Evolutionary conservation across 1,139 yeast genomes (phyloP).

Genomic region (Saccharomyces hybrid): DNA sequence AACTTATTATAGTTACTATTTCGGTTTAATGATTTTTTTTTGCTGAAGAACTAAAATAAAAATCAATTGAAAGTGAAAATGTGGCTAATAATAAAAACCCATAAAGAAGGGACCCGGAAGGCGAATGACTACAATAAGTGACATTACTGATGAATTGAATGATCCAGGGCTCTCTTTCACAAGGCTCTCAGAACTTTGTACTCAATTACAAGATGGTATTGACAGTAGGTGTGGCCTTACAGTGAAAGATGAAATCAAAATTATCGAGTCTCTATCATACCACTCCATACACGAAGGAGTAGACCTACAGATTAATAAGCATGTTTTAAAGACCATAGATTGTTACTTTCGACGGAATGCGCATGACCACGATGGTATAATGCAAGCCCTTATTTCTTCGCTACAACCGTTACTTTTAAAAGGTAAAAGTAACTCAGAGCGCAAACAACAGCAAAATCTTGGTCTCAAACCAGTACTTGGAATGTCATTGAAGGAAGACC

Average conservation of each 20-base stretch:
- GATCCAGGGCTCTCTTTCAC: neutral
- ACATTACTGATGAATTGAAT: neutral
- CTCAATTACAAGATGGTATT: neutral
- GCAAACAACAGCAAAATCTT: neutral
- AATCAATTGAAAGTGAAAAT: neutral
- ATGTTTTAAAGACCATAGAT: neutral
- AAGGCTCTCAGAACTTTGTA: neutral
- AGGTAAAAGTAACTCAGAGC: neutral
- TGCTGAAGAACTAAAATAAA: too few relatives aligned
- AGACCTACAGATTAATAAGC: neutral
- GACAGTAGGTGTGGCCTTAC: neutral
- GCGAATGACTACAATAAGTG: neutral
- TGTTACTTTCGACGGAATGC: neutral
- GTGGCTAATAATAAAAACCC: neutral
- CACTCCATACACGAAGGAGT: neutral
- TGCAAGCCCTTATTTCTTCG: slow-evolving; percentile 1
- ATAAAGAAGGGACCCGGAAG: too few relatives aligned
- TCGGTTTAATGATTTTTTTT: neutral
- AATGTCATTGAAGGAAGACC: slow-evolving; percentile 18
- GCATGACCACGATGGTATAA: neutral
- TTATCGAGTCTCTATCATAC: neutral
- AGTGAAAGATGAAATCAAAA: neutral
- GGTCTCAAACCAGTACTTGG: slow-evolving; percentile 16
- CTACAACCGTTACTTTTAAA: slow-evolving; percentile 4
- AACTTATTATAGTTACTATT: neutral